Evolutionary conservation across 2,329 filamentous ascomycete genomes (phyloP).

Genomic region (Epichloe glyceriae): DNA sequence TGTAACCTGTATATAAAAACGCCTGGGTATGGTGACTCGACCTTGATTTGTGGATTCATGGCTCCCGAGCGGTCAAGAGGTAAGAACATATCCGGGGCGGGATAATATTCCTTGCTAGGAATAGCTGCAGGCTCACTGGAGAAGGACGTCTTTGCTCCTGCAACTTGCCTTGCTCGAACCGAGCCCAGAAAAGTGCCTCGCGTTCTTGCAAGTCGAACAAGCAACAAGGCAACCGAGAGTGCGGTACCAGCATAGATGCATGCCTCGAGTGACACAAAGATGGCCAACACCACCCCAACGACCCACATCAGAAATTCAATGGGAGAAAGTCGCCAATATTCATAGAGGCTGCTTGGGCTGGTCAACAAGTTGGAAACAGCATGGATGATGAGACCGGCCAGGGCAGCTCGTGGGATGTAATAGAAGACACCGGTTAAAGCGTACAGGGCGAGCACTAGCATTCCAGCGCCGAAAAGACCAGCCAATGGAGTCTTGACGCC

Average conservation of each 20-base stretch:
- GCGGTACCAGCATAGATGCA: constrained; percentile 36
- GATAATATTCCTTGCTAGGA: not conserved
- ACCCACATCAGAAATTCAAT: constrained; percentile 66
- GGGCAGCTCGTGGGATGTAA: constrained; percentile 60
- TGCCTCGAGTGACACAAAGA: constrained; percentile 36
- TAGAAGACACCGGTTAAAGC: constrained; percentile 66
- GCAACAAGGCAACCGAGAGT: constrained; percentile 28
- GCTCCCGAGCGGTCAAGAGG: constrained; percentile 28
- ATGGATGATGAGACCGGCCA: constrained; percentile 71
- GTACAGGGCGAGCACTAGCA: constrained; percentile 68
- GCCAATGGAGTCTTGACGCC: constrained; percentile 69
- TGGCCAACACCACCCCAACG: constrained; percentile 48
- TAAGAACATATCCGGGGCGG: constrained; percentile 25
- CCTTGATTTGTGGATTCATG: constrained; percentile 30
- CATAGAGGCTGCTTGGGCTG: constrained; percentile 59
- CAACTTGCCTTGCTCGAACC: constrained; percentile 14
- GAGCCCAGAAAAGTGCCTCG: constrained; percentile 34
- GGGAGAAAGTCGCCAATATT: constrained; percentile 66
- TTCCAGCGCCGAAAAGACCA: constrained; percentile 62
- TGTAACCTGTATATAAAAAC: constrained; percentile 39
- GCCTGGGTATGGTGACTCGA: constrained; percentile 32
- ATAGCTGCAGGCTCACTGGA: not conserved
- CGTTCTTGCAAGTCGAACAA: constrained; percentile 32
- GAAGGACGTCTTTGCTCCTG: not conserved
- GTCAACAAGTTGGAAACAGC: constrained; percentile 67